A percentile compares a stretch with the other conserved stretches of the same genome.
Conservation (phyloP, 2,329 filamentous ascomycete genomes). For the Colletotrichum shisoi region DNA sequence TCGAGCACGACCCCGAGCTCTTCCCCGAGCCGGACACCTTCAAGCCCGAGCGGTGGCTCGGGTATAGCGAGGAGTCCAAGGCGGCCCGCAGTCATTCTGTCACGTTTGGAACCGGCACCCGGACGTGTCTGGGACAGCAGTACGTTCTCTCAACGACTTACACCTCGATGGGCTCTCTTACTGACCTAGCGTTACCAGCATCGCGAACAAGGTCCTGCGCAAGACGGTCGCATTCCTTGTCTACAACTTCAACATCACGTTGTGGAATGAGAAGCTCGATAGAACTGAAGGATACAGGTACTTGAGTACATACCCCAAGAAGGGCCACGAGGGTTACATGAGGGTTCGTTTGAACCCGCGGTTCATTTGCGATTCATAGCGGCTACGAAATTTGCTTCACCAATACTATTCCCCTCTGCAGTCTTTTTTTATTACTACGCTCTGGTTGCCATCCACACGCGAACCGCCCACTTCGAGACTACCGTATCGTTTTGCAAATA, state of each 20-base stretch:
- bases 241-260: constrained; percentile 39
- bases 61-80: constrained; percentile 5
- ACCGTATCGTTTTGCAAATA: not conserved
- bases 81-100: constrained; percentile 9
- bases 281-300: constrained; percentile 24
- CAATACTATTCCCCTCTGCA: constrained; percentile 7
- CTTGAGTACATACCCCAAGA: constrained; percentile 37
- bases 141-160: not conserved
- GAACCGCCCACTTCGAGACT: no score
- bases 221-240: constrained; percentile 36
- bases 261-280: constrained; percentile 30
- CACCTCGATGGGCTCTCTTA: not conserved
- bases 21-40: constrained; percentile 35
- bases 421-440: no score
- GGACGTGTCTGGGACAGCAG: constrained; percentile 41
- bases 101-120: constrained; percentile 38
- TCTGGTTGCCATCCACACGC: not conserved
- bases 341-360: constrained; percentile 27
- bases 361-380: constrained; percentile 22
- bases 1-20: constrained; percentile 34
- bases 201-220: constrained; percentile 38
- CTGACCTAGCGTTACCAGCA: constrained; percentile 5
- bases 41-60: constrained; percentile 39
- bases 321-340: constrained; percentile 34
- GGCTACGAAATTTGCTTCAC: not conserved